These are phyloP conservation scores for Aspergillus sp. DNA, from an alignment of 2,329 filamentous ascomycete genomes.

Conservation along the genomic window DNA sequence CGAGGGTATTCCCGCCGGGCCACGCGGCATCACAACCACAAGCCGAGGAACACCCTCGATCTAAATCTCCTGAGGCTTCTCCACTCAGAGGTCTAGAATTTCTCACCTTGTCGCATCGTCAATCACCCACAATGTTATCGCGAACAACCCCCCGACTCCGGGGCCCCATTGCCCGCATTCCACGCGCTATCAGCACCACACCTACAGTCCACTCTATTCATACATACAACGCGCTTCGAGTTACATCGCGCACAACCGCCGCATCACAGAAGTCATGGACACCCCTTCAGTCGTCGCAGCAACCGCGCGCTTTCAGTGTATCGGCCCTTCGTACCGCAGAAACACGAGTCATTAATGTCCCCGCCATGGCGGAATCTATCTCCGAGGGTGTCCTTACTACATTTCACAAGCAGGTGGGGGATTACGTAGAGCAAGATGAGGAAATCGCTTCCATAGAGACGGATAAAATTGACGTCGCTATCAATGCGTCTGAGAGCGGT, in stretches of 20 bases:
- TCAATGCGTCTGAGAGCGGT: conserved; percentile 89
- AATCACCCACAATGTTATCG: background rate
- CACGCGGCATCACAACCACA: background rate
- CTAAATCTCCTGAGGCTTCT: background rate
- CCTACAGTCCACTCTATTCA: background rate
- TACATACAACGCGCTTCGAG: background rate
- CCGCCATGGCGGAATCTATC: conserved; percentile 98
- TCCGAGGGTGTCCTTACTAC: conserved; percentile 83
- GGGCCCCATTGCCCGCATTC: background rate
- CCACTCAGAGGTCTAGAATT: too few species aligned
- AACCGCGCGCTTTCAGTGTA: background rate
- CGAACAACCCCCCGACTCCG: background rate
- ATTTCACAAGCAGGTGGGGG: conserved; percentile 68
- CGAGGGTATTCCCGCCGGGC: background rate
- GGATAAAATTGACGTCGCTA: conserved; percentile 98
- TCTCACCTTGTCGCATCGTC: background rate
- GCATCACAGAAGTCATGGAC: background rate
- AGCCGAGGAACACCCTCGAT: background rate
- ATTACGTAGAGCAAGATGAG: conserved; percentile 92
- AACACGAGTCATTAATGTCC: conserved; percentile 74
- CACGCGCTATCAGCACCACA: background rate
- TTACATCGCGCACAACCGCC: background rate
- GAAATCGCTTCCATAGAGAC: conserved; percentile 99
- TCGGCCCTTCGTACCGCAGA: background rate
- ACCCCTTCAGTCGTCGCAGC: background rate